Conservation (phyloP, 352 stramenopile genomes). For the Phytophthora ramorum region DNA sequence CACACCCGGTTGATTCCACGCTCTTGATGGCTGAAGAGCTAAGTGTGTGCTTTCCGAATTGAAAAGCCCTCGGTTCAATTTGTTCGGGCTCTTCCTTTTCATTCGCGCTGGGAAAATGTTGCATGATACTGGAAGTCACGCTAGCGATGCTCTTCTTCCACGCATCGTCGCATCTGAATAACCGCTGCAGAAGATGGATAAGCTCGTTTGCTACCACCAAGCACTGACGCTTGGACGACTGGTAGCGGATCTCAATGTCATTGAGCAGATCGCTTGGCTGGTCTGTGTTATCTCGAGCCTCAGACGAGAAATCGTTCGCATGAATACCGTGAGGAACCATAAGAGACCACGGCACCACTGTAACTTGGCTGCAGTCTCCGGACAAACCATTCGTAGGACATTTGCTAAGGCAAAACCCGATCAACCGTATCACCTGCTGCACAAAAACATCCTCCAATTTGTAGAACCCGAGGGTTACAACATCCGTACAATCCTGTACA, state of each 20-base stretch:
- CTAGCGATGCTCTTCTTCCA: constrained; percentile 31
- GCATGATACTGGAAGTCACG: constrained; percentile 6
- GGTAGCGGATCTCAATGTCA: constrained; percentile 34
- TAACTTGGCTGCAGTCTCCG: neutral
- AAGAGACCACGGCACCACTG: constrained; percentile 34
- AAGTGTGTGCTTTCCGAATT: constrained; percentile 36
- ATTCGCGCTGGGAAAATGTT: constrained; percentile 1
- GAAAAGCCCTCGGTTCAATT: constrained; percentile 5
- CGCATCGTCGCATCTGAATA: constrained; percentile 15
- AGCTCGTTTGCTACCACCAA: constrained; percentile 44
- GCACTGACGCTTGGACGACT: constrained; percentile 30
- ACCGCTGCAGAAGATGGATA: constrained; percentile 25
- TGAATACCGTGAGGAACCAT: constrained; percentile 43
- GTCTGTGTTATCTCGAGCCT: neutral
- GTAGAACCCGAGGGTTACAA: constrained; percentile 33
- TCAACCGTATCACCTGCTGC: constrained; percentile 54
- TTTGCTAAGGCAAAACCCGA: constrained; percentile 50
- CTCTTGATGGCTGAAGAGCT: constrained; percentile 11
- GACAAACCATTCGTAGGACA: constrained; percentile 22
- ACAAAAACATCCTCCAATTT: constrained; percentile 40
- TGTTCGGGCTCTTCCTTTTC: neutral
- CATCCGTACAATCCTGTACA: neutral
- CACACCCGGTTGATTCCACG: constrained; percentile 38
- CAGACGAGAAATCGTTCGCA: constrained; percentile 34
- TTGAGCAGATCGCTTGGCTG: constrained; percentile 21